Evolutionary conservation across 2,329 filamentous ascomycete genomes (phyloP), one percentile per base, ranked within the genome.

Genomic region (Chaetomiaceae sp.): DNA sequence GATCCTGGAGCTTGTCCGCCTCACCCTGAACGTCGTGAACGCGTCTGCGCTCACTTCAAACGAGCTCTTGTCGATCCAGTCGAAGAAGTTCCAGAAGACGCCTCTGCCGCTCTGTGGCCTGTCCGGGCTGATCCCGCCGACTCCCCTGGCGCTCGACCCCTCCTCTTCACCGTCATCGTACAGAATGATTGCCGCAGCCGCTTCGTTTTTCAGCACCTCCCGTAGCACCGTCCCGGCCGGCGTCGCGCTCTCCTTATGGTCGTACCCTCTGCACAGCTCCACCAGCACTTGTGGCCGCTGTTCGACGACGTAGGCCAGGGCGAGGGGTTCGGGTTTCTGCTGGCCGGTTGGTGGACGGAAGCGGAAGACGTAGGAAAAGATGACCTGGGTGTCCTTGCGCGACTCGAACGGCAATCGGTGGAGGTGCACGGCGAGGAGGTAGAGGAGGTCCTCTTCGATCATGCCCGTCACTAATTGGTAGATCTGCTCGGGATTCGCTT

Each of bases 31-130:
- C 4, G 91, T 97, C 48, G 90, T 95, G 65, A 98, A 98, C 1
- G 93, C 91, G 72, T 98, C 93, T 26, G 93, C 91, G 59, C 89
- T 90, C 55, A 97, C 88, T 71, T 98, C 93, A 61, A 98, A 98
- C 24, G 86, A 90, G 57, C 89, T 88, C 68, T 88, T 88, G 69
- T 97, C 90, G 59, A 98, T 95, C 88, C 91, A 98, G 51, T 86
- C 81, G 62, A 98, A 97, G 68, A 97, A 97, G 38, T 80, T 84
- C 93, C 93, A 98, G 65, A 98, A 96, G 2, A 96, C 81, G 3
- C 91, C 91, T 36, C 81, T 77, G 11, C 90, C 90, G 38, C 78
- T 84, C 58, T 93, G 86, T 27, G 78, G 81, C 33, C 81, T 69
- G 50, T 88, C 84, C 38, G 84, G 80, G 59, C 93, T 86, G 52